Conservation (phyloP, 164 flowering plant species). For the Annona cherimola region DNA sequence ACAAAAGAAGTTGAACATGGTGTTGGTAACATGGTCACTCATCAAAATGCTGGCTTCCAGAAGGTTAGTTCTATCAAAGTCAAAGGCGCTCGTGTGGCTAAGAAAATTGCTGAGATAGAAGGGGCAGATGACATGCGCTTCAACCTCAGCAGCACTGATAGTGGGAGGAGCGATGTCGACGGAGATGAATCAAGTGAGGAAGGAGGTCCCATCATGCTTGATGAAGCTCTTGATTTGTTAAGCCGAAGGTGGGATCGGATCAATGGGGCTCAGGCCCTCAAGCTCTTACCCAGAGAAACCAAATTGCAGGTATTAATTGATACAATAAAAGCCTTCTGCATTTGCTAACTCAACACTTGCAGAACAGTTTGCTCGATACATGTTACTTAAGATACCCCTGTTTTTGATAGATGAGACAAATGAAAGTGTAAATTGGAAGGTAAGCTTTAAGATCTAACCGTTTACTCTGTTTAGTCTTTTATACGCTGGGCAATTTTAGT, state of each 20-base stretch:
- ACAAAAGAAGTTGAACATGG: conserved; percentile 74
- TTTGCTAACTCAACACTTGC: neutral
- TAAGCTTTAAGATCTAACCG: no score
- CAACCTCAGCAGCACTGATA: conserved; percentile 65
- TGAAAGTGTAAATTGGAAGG: no score
- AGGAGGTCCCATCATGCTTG: conserved; percentile 79
- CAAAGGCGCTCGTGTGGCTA: conserved; percentile 51
- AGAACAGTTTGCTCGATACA: no score
- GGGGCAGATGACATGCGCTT: conserved; percentile 69
- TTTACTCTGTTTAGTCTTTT: no score
- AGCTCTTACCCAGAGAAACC: conserved; percentile 83
- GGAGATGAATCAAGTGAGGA: conserved; percentile 71
- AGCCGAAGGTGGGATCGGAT: conserved; percentile 86
- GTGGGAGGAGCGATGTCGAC: conserved; percentile 90
- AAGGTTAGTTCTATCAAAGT: conserved; percentile 38
- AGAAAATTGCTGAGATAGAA: conserved; percentile 91
- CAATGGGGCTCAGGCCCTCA: conserved; percentile 97
- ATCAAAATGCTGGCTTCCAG: conserved; percentile 37
- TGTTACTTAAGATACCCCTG: no score
- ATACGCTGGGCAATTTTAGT: no score
- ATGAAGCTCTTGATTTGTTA: conserved; percentile 81
- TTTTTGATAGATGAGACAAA: no score
- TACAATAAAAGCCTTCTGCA: neutral
- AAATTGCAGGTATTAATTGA: conserved; percentile 69
- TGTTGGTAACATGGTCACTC: conserved; percentile 47